Conservation (phyloP, 2,329 filamentous ascomycete genomes). For the Bipolaris zeicola region DNA sequence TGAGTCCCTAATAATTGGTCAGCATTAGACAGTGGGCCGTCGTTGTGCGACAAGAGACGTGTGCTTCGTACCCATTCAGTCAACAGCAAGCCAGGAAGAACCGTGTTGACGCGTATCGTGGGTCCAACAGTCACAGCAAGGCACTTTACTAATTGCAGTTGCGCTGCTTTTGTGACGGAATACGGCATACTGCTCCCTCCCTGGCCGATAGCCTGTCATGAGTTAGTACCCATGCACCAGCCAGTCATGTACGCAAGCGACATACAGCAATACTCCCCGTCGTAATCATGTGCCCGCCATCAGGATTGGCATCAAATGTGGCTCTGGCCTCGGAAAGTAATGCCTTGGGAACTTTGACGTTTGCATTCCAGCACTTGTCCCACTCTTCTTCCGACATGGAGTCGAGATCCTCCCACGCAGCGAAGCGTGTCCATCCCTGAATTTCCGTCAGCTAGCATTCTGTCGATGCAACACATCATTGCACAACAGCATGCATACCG, state of each 20-base stretch:
- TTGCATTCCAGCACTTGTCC: constrained; percentile 69
- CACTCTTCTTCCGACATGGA: constrained; percentile 66
- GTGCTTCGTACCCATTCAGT: constrained; percentile 55
- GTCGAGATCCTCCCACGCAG: constrained; percentile 62
- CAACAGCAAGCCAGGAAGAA: constrained; percentile 67
- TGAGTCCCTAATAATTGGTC: constrained; percentile 53
- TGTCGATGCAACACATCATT: not conserved
- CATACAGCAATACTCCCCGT: constrained; percentile 66
- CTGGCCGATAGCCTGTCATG: constrained; percentile 53
- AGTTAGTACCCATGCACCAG: not conserved
- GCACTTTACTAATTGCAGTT: constrained; percentile 69
- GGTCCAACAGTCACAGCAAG: constrained; percentile 66
- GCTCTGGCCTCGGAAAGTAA: constrained; percentile 63
- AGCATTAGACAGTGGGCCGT: not conserved
- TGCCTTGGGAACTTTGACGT: constrained; percentile 58
- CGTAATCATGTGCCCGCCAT: constrained; percentile 68
- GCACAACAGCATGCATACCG: constrained; percentile 50
- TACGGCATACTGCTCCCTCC: constrained; percentile 70
- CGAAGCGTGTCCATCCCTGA: constrained; percentile 67
- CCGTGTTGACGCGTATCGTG: constrained; percentile 69
- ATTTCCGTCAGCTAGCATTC: not conserved
- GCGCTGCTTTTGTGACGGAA: constrained; percentile 77
- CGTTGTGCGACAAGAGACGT: not conserved
- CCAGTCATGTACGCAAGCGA: constrained; percentile 6
- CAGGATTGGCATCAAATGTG: constrained; percentile 65